phyloP scores from a whole-genome alignment of 129 eudicot species.

The Tanacetum coccineum region DNA sequence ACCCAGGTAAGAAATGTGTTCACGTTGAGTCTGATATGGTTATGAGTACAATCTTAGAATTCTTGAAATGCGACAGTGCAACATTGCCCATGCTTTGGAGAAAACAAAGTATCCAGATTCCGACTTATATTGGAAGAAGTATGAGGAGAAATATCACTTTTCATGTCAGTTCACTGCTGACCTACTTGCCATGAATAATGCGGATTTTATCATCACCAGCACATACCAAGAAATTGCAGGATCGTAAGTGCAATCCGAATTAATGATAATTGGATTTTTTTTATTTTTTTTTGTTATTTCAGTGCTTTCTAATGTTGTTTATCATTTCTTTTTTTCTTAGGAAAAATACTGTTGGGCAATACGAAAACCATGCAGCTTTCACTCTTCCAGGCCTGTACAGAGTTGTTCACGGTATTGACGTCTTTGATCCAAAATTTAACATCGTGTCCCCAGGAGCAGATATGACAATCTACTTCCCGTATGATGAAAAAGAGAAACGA shows the following conservation, averaged over 20 bases:
- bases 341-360: conserved; percentile 90
- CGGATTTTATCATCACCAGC: conserved; percentile 96
- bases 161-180: conserved; percentile 98
- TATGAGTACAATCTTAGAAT: neutral
- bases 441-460: conserved; percentile 98
- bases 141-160: conserved; percentile 89
- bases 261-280: too few species aligned
- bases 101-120: conserved; percentile 97
- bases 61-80: conserved; percentile 49
- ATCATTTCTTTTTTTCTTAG: conserved; percentile 33
- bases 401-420: conserved; percentile 93
- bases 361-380: conserved; percentile 89
- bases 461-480: conserved; percentile 72
- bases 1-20: conserved; percentile 55
- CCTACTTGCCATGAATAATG: conserved; percentile 87
- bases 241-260: conserved; percentile 54
- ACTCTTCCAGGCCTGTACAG: conserved; percentile 93
- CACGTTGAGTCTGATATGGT: neutral
- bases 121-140: conserved; percentile 82
- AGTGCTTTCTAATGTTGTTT: neutral
- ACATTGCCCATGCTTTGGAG: conserved; percentile 95
- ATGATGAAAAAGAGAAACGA: conserved; percentile 62
- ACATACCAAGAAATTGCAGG: conserved; percentile 99
- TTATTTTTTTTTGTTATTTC: too few species aligned
- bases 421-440: conserved; percentile 98